Base-by-base conservation (phyloP, 148 eudicot species). In the Rhododendron vialii region DNA sequence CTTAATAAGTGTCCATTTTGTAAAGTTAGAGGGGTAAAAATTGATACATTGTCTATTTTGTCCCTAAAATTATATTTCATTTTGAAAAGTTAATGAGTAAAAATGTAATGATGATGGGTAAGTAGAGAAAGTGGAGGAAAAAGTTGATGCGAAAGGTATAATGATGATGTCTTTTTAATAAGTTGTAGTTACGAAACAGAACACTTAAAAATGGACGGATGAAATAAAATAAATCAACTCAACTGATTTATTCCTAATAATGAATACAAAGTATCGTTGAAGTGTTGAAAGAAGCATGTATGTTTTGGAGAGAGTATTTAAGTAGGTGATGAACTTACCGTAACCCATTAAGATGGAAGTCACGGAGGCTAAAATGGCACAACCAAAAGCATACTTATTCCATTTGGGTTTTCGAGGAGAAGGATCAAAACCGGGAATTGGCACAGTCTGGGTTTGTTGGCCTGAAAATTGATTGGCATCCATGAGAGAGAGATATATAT, bases 281-380 rank as follows among this genome's bases (percentile, higher is more conserved):
- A 17, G 26, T 18, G n/a, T 15, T 36, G 14, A 77, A 24, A 22
- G 33, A 78, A 26, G 17, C 4, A 2, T 48, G 1, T 22, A 41
- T 41, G 18, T 20, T 17, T 4, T 4, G 4, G 63, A 50, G 57
- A 78, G 35, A 11, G 55, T 76, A 20, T n/a, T 81, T 63, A 8
- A 11, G n/a, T 24, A 28, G 24, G 12, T 3, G 14, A 81, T 33
- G 24, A 30, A 48, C 82, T 83, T 85, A 92, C 94, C 94, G 33
- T 92, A 92, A 18, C 94, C 94, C 3, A 92, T 84, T n/a, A 92
- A 67, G 86, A 90, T 88, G 71, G 92, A 91, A 57, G 90, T 90
- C 91, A 88, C 85, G 86, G 93, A 92, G 85, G 93, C 94, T 30
- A 92, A 83, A 48, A 88, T 75, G 76, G 92, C 89, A 82, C 92